Evolutionary conservation across 345 rosid species (phyloP), one percentile per base, ranked within the genome.

Genomic region (Triadica sebifera): DNA sequence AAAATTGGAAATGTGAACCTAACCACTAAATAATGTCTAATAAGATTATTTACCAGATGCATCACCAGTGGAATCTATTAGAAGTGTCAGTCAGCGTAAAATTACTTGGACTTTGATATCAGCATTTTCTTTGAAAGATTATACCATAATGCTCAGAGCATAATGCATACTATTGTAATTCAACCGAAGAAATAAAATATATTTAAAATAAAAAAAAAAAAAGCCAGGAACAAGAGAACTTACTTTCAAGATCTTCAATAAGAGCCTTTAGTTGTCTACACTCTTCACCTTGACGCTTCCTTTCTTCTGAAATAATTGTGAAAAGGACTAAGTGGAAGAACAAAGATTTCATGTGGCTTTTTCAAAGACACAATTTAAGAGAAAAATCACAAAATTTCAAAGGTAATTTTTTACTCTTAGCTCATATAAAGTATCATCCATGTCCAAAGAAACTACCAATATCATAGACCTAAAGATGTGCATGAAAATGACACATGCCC

Each of bases 161-260:
- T 53, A 51, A 65, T 13, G 52, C 20, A 41, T 29, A 46, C 34
- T 22, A 58, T 13, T 62, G 38, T 19, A 0, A 49, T 15, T 12
- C 43, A 79, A 6, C n/a, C 37, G 51, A 72, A 68, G 24, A 17
- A 25, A 43, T 8, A 62, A 71, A 58, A 38, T 66, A 72, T 19
- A 66, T 69, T 2, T 29, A 29, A 29, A 7, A 17, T 39, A 3
- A 37, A 12, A 67, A n/a, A 64, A 7, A 17, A 46, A 3, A 37
- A 12, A 67, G 47, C 2, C 39, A n/a, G 5, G 47, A 64, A 59
- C 43, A 74, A 0, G 71, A 80, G 38, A 66, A 79, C 87, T 34
- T 83, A 93, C 99, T 86, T 87, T 88, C 88, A 77, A 87, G 87
- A 47, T 87, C 85, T 57, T 88, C 87, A 77, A 93, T 78, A 74